These are phyloP conservation scores for Globomyces sp. DNA, from an alignment of 371 early-diverging fungal genomes.

Conservation along the genomic window DNA sequence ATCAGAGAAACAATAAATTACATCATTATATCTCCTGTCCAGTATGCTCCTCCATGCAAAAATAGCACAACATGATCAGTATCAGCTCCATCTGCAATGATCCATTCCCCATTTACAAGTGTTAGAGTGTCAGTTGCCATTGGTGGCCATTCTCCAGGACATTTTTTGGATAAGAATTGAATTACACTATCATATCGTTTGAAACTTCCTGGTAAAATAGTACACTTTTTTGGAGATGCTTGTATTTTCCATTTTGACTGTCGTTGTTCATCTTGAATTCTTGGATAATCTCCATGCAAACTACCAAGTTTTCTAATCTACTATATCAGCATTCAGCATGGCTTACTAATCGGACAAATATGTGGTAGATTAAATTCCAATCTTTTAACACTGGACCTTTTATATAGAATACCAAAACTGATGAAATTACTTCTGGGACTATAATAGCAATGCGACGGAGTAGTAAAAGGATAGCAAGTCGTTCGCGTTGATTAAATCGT, in stretches of 20 bases:
- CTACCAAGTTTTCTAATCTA: neutral
- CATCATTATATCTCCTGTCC: neutral
- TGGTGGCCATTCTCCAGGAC: conserved; percentile 16
- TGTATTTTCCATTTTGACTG: neutral
- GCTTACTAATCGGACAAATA: neutral
- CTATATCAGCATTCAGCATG: neutral
- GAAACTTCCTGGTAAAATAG: too few species aligned
- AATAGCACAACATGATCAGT: neutral
- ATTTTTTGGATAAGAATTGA: neutral
- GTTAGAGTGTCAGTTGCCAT: neutral
- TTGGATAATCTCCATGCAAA: too few species aligned
- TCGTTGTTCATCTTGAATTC: conserved; percentile 1
- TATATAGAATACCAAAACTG: too few species aligned
- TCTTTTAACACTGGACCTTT: conserved; percentile 1
- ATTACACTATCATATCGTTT: neutral
- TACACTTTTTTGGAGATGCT: too few species aligned
- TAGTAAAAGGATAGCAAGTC: too few species aligned
- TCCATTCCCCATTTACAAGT: conserved; percentile 9
- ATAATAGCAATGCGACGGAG: too few species aligned
- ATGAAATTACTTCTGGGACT: too few species aligned
- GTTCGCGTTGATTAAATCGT: too few species aligned
- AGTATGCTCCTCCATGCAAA: conserved; percentile 16
- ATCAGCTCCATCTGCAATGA: neutral
- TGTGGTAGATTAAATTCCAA: conserved; percentile 6
- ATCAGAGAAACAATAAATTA: neutral